Evolutionary conservation across 2,329 filamentous ascomycete species (phyloP).

Genomic region (Claviceps spartinae): DNA sequence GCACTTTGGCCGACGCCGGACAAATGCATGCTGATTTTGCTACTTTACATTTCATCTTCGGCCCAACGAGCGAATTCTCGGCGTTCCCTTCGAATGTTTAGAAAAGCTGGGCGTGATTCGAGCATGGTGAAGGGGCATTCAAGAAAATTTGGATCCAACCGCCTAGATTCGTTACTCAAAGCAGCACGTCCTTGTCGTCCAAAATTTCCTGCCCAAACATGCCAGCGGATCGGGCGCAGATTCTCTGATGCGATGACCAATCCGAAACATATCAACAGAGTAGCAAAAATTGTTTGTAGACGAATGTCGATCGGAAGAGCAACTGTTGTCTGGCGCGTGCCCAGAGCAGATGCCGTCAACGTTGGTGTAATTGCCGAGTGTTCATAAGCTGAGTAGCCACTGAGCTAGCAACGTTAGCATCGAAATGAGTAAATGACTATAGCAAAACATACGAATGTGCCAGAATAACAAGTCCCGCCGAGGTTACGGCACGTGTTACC

Average conservation of each 20-base stretch:
- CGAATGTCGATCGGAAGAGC: conserved; percentile 73
- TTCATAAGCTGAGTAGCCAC: conserved; percentile 93
- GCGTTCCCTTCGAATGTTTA: conserved; percentile 73
- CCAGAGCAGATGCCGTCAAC: conserved; percentile 28
- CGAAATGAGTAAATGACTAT: background rate
- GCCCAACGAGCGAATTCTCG: conserved; percentile 70
- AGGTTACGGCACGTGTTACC: background rate
- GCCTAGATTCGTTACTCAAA: conserved; percentile 42
- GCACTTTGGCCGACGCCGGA: too few species aligned
- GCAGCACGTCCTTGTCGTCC: conserved; percentile 58
- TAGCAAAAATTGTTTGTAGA: conserved; percentile 70
- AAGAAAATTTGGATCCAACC: conserved; percentile 54
- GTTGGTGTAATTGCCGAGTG: conserved; percentile 61
- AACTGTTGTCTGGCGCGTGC: conserved; percentile 26
- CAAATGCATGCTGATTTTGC: background rate
- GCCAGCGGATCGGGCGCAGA: conserved; percentile 75
- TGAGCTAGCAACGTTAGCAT: conserved; percentile 24
- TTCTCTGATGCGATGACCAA: conserved; percentile 66
- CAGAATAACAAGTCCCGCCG: conserved; percentile 58
- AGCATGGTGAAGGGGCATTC: conserved; percentile 70
- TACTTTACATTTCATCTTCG: conserved; percentile 20
- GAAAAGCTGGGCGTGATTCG: conserved; percentile 72
- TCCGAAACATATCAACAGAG: conserved; percentile 68
- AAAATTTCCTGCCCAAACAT: conserved; percentile 70
- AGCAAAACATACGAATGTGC: conserved; percentile 62